These are phyloP conservation scores for Gamsiella multidivaricata DNA, from an alignment of 192 early-diverging fungal species.

Conservation along the genomic window DNA sequence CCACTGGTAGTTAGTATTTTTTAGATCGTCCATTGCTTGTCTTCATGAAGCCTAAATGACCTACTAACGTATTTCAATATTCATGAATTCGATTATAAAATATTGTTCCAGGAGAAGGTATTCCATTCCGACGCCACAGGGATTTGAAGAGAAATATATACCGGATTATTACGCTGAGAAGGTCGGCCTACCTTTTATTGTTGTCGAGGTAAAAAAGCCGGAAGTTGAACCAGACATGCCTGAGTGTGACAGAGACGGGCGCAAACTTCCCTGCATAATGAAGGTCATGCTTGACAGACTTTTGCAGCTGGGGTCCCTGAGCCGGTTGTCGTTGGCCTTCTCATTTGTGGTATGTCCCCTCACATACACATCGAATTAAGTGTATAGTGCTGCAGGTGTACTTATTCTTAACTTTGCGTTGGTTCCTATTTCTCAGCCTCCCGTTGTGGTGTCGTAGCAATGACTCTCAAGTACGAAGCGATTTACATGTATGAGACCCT, in stretches of 20 bases:
- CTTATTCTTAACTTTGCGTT: no score
- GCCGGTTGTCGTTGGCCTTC: background rate
- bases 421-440: background rate
- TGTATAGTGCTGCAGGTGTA: no score
- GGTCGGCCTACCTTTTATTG: constrained; percentile 1
- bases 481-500: background rate
- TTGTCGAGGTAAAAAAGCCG: constrained; percentile 7
- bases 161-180: constrained; percentile 7
- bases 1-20: background rate
- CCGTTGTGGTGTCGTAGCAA: background rate
- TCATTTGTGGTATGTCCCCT: background rate
- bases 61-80: background rate
- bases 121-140: background rate
- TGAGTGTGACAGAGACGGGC: background rate
- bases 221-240: background rate
- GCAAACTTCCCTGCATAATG: constrained; percentile 12
- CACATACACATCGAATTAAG: background rate
- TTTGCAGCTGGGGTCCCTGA: background rate
- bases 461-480: constrained; percentile 2
- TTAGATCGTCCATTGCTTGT: background rate
- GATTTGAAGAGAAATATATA: constrained; percentile 4
- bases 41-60: no score
- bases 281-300: constrained; percentile 3
- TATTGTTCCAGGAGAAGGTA: background rate
- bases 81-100: background rate